Evolutionary conservation across 148 eudicot species (phyloP), one percentile per base, ranked within the genome.

Genomic region (Rhododendron ovatum): DNA sequence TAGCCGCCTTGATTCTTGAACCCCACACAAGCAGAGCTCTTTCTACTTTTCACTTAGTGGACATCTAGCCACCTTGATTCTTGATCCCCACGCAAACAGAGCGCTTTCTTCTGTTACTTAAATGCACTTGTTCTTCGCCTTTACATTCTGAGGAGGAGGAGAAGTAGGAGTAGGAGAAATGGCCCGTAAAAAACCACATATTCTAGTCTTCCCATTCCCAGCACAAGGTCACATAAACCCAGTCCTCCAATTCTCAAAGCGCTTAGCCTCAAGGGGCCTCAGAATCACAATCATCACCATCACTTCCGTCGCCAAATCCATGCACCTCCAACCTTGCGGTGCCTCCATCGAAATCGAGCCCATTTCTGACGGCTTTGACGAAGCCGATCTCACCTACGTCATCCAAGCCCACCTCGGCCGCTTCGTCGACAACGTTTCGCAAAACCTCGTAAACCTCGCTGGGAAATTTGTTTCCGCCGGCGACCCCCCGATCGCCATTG

Each of bases 181-280:
- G 65, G 65, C 3, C 1, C 5, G 20, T 8, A 28, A 55, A 30
- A 43, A 18, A 69, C 50, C 20, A 51, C 91, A 91, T 86, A 87
- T 93, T 10, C n/a, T 93, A 8, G 87, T 89, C 0, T 47, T 94
- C 45, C 92, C 94, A 4, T 88, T 73, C 82, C 96, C 96, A 33
- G 83, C 69, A 20, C 96, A 94, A 91, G 94, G 96, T 61, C 96
- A 92, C 86, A 92, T 94, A 14, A 92, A 94, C 80, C 94, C 94
- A 4, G 83, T 89, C 82, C 86, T 91, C 18, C 93, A 93, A 39
- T 90, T 94, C 82, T 86, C 92, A 10, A 91, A 90, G 47, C 87
- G 90, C 20, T 88, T 94, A 13, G 84, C 84, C 69, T 89, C 90
- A 50, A 90, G 85, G 79, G 91, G 90, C 77, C 73, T 92, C 5